A percentile compares a stretch with the other conserved stretches of the same genome.
These are phyloP conservation scores for Plantago coronopus DNA, from an alignment of 305 asterid species.

Conservation along the genomic window DNA sequence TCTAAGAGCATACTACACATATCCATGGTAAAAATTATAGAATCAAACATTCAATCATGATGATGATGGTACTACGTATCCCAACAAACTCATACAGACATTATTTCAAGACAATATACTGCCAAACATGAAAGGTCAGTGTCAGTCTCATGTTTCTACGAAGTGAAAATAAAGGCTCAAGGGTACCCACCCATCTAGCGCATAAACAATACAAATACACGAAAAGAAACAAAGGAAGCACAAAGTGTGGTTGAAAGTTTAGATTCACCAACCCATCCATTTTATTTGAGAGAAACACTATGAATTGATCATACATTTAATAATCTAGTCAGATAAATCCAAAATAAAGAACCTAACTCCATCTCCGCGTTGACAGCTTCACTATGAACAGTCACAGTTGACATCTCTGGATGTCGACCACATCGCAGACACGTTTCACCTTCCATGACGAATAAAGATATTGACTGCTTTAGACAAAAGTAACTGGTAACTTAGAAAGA, in stretches of 20 bases:
- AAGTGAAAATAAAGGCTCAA: not conserved
- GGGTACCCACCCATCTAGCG: not conserved
- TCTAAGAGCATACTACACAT: not conserved
- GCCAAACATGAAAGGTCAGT: no score
- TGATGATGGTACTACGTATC: not conserved
- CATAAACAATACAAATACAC: not conserved
- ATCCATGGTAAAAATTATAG: not conserved
- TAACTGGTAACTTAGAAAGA: not conserved
- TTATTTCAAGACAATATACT: no score
- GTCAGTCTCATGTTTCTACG: no score
- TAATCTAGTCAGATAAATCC: not conserved
- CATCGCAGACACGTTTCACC: slow-evolving; percentile 6
- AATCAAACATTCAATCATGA: not conserved
- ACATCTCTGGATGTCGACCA: slow-evolving; percentile 6
- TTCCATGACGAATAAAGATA: not conserved
- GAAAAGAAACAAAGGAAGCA: slow-evolving; percentile 2
- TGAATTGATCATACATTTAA: not conserved
- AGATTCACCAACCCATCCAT: not conserved
- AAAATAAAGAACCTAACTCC: slow-evolving; percentile 11
- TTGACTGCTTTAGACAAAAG: not conserved
- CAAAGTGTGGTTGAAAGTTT: not conserved
- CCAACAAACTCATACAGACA: not conserved
- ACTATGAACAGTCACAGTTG: not conserved
- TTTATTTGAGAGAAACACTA: not conserved
- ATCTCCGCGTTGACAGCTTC: slow-evolving; percentile 8